Base-by-base conservation (phyloP, 2,329 filamentous ascomycete genomes). In the Neofusicoccum laricinum region DNA sequence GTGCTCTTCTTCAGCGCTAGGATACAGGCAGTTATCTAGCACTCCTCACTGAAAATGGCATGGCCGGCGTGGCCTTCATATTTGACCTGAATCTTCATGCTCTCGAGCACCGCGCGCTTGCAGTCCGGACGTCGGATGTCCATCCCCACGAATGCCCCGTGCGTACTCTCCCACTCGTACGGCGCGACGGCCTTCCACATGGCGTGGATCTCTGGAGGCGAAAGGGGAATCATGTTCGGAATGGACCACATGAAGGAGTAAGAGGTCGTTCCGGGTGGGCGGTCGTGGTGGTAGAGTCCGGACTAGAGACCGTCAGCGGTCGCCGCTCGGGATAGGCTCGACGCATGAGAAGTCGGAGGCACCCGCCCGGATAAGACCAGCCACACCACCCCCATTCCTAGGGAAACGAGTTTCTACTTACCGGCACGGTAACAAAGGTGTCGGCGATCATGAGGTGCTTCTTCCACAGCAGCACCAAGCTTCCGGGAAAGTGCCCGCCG, bases 401-500 rank as follows among this genome's bases (percentile, higher is more conserved):
- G 0, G 43, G 51, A 12, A 67, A 40, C 32, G 8, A 41, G 2
- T 30, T 50, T 7, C 48, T 17, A 73, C 79, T 64, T 65, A 81
- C 81, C 0, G 90, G 89, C 3, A 90, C 89, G 25, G 88, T 90
- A 68, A 91, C 82, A 53, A 95, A 83, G 2, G 90, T 92, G 76
- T 96, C 92, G 5, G 91, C 91, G 64, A 93, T 83, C 65, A 94
- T 83, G n/a, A 95, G 76, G 53, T 25, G 82, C 83, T 0, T 77
- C 76, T 17, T 83, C 75, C 85, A 90, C 25, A 89, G 82, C 66
- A 91, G 72, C 2, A 92, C 86, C 65, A 90, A 77, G 68, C 87
- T 91, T 0, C 92, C 92, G 0, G 89, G 88, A 70, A 95, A 95
- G 78, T 96, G 91, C 0, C 92, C 92, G 0, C 91, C 90, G 0